Base-by-base conservation (phyloP, 352 stramenopile genomes). In the Pythium aphanidermatum region DNA sequence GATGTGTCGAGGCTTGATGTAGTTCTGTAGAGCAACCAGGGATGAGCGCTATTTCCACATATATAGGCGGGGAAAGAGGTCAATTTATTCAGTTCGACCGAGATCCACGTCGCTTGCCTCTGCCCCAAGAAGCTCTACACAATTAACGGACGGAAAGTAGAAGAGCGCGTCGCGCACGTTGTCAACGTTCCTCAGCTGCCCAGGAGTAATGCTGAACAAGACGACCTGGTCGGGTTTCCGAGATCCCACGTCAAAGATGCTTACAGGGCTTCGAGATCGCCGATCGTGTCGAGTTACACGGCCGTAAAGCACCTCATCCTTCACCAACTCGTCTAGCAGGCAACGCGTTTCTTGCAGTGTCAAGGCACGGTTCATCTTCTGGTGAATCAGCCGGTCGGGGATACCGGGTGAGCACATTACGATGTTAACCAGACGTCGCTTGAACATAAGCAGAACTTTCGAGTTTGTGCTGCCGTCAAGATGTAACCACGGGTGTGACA, bases 351-450 rank as follows among this genome's bases (percentile, higher is more conserved):
- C 72, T 62, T 91, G 82, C 0, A 93, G 51, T 24, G 72, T 79
- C 26, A 93, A 13, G 23, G 86, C 53, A 14, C 79, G 81, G 12
- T 74, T 71, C 72, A 89, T 85, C 37, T 88, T 88, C 21, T 58
- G 60, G 45, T 86, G 70, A 33, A 93, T 52, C 20, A 31, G 42
- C 11, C 30, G 42, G 45, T 93, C 78, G 34, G 60, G 55, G 44
- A 93, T 85, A 1, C 82, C 82, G 20, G 82, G 82, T 0, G 44
- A 71, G 32, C 67, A 85, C 65, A 88, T 81, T 14, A 91, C 60
- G 25, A 90, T 86, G 48, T 89, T 93, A 14, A 87, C 72, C 10
- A 90, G 60, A 53, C 86, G 81, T 20, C 74, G 70, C 54, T 93
- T 93, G 19, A 93, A 47, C 36, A 65, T 55, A 16, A 90, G 44